Conservation (phyloP, 2,329 filamentous ascomycete species). For the Nemania sp. region DNA sequence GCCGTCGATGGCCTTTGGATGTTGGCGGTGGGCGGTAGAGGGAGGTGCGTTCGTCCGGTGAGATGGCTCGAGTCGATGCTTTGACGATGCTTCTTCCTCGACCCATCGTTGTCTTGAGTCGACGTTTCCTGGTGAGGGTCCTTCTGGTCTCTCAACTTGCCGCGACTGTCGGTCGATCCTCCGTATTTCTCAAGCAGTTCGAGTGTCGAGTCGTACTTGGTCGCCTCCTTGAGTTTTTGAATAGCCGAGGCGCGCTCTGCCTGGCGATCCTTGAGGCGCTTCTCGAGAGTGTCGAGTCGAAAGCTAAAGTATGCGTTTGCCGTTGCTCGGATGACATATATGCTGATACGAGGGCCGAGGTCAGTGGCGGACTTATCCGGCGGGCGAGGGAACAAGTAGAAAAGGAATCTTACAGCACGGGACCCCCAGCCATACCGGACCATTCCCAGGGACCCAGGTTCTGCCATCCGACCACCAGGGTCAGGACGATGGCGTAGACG, state of each 20-base stretch:
- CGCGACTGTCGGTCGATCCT: slow-evolving; percentile 59
- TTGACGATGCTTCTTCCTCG: slow-evolving; percentile 38
- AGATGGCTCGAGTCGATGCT: slow-evolving; percentile 32
- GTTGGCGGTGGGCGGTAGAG: slow-evolving; percentile 67
- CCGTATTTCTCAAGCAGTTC: slow-evolving; percentile 95
- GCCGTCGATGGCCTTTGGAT: slow-evolving; percentile 52
- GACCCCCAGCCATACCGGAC: slow-evolving; percentile 75
- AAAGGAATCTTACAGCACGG: slow-evolving; percentile 65
- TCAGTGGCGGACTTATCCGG: slow-evolving; percentile 1
- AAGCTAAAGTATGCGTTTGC: slow-evolving; percentile 78
- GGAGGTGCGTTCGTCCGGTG: slow-evolving; percentile 52
- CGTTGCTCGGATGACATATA: slow-evolving; percentile 72
- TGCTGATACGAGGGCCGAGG: slow-evolving; percentile 54
- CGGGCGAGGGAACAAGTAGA: too few relatives aligned
- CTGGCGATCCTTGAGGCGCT: slow-evolving; percentile 73
- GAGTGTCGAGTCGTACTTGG: slow-evolving; percentile 93
- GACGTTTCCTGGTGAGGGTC: slow-evolving; percentile 30
- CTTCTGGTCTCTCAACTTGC: slow-evolving; percentile 39
- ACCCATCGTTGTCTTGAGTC: slow-evolving; percentile 31
- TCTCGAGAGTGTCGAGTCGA: slow-evolving; percentile 71
- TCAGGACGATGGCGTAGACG: slow-evolving; percentile 78
- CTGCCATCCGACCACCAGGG: slow-evolving; percentile 82
- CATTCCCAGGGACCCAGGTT: slow-evolving; percentile 80
- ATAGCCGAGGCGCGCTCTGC: slow-evolving; percentile 85
- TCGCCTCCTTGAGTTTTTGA: slow-evolving; percentile 90